Base-by-base conservation (phyloP, 2,329 filamentous ascomycete species). In the Amauroascus niger region DNA sequence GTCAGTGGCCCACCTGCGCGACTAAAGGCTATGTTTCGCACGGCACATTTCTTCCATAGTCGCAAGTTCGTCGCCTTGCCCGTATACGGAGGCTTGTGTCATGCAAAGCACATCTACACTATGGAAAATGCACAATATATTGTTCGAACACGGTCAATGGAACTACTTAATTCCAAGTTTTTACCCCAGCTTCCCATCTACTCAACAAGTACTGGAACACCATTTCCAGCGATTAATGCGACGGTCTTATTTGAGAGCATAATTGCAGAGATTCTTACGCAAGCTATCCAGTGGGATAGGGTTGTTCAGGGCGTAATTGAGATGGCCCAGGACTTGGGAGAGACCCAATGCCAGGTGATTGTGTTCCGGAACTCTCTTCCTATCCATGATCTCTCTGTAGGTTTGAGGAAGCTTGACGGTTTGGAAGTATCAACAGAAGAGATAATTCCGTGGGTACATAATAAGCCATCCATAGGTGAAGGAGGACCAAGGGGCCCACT, bases 61-160 rank as follows among this genome's bases (percentile, higher is more conserved):
- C 46, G 53, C 26, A 61, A 59, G 24, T 59, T 56, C 49, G 49
- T 59, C 9, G 47, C 55, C 11, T 39, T 68, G 13, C 63, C 64
- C 0, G 62, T 67, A 0, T 65, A 63, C 53, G 60, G 60, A 0
- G 65, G 65, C 4, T 50, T 66, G 0, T 66, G 65, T 28, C 65
- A 68, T 57, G 73, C 77, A 14, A 70, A 65, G 49, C 73, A 74
- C 41, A 69, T 74, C 2, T 83, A 81, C 60, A 65, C 43, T 24
- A 6, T 20, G 3, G 24, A 58, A 3, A 48, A 65, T 57, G 55
- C 58, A 11, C 20, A 54, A 7, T 18, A 13, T 2, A 54, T 62
- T 30, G 26, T 62, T n/a, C 11, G 48, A n/a, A 43, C 50, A 22
- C 30, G 9, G 13, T 41, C 33, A 14, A 40, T 52, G 24, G 30